These are phyloP conservation scores for Aureobasidium musti DNA, from an alignment of 2,329 filamentous ascomycete genomes.

Conservation along the genomic window DNA sequence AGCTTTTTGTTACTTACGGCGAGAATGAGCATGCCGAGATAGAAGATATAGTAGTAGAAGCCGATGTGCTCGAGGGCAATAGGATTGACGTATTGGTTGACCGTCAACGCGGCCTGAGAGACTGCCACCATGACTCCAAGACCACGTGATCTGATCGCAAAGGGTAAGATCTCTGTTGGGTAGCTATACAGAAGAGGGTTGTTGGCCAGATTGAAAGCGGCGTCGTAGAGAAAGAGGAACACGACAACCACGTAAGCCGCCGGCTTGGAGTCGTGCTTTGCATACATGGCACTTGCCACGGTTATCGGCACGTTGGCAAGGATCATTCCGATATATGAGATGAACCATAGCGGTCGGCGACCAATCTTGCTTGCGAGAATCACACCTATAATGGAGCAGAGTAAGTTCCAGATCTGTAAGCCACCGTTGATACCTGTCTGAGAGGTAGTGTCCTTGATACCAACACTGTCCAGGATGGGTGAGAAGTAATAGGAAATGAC, in stretches of 20 bases:
- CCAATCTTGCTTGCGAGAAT: slow-evolving; percentile 43
- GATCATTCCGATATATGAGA: slow-evolving; percentile 45
- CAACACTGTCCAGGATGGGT: slow-evolving; percentile 37
- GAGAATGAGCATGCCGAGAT: not conserved
- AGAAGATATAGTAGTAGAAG: slow-evolving; percentile 13
- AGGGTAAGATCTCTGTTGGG: not conserved
- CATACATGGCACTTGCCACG: too few relatives aligned
- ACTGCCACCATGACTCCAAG: not conserved
- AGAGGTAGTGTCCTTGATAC: slow-evolving; percentile 39
- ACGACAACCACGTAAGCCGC: too few relatives aligned
- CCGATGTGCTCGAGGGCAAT: slow-evolving; percentile 5
- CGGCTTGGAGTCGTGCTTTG: too few relatives aligned
- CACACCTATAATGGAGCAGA: slow-evolving; percentile 56
- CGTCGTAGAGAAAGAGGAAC: too few relatives aligned
- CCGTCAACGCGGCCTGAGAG: not conserved
- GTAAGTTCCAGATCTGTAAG: slow-evolving; percentile 63
- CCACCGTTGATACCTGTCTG: slow-evolving; percentile 46
- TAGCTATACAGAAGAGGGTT: too few relatives aligned
- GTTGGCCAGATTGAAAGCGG: too few relatives aligned
- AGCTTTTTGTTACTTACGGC: not conserved
- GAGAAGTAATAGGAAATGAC: slow-evolving; percentile 49
- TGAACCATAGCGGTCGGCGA: slow-evolving; percentile 42
- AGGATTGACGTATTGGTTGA: slow-evolving; percentile 5
- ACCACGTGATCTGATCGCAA: not conserved
- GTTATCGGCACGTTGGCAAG: too few relatives aligned